Conservation (phyloP, 768 basidiomycete genomes). For the Suillus spraguei region DNA sequence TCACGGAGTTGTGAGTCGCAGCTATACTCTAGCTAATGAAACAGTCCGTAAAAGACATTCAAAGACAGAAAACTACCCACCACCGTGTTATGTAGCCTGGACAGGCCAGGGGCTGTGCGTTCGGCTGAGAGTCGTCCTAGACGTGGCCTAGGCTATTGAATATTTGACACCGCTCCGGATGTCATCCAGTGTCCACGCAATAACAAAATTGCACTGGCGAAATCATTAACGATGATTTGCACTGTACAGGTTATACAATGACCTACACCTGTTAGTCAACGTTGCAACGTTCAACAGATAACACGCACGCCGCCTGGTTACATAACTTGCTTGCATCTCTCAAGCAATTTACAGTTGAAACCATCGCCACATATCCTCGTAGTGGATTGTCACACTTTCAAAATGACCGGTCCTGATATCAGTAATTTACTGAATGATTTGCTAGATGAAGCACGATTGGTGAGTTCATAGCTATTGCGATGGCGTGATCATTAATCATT, state of each 20-base stretch:
- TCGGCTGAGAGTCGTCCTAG: not conserved
- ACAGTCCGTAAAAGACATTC: not conserved
- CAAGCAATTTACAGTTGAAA: not conserved
- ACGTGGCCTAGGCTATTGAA: not conserved
- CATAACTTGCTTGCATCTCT: not conserved
- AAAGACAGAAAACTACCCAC: not conserved
- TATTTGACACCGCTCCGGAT: not conserved
- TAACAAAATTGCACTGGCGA: not conserved
- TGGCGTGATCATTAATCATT: constrained; percentile 38
- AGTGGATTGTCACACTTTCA: not conserved
- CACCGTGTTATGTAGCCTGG: not conserved
- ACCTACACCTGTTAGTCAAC: not conserved
- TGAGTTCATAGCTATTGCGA: constrained; percentile 20
- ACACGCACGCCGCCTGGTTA: not conserved
- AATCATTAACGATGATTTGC: not conserved
- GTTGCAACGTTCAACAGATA: not conserved
- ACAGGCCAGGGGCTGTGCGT: not conserved
- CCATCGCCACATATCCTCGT: not conserved
- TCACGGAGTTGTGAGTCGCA: not conserved
- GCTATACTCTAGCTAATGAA: not conserved
- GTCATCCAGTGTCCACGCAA: not conserved
- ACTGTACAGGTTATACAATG: not conserved
- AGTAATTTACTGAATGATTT: constrained; percentile 15
- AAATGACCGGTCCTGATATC: constrained; percentile 11
- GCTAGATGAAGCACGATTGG: constrained; percentile 24